Conservation (phyloP, 2,329 filamentous ascomycete species). For the Fusarium buharicum region DNA sequence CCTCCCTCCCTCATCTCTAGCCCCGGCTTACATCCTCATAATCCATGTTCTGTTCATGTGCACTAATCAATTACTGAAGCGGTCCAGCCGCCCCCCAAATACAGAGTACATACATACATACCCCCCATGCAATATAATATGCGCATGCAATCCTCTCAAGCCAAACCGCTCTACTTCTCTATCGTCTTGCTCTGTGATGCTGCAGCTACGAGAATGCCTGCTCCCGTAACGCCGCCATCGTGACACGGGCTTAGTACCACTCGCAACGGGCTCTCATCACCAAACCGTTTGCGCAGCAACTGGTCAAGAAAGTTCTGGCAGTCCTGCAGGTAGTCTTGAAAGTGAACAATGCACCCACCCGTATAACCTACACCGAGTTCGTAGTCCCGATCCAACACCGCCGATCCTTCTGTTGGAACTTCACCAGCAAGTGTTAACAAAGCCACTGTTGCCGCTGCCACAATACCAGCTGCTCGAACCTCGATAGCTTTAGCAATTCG, state of each 20-base stretch:
- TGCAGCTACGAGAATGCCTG: constrained; percentile 67
- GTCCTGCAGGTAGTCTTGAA: constrained; percentile 76
- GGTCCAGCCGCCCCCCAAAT: constrained; percentile 34
- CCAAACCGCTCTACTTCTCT: constrained; percentile 41
- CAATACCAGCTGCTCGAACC: constrained; percentile 75
- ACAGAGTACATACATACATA: background rate
- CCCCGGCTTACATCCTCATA: constrained; percentile 25
- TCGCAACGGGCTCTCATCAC: constrained; percentile 50
- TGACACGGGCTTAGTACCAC: constrained; percentile 67
- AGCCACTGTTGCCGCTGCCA: constrained; percentile 77
- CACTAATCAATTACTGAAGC: constrained; percentile 33
- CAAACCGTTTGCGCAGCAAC: constrained; percentile 53
- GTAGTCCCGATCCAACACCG: constrained; percentile 40
- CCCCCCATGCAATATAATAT: constrained; percentile 4
- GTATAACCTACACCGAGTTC: constrained; percentile 83
- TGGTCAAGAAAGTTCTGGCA: constrained; percentile 75
- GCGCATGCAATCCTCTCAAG: constrained; percentile 27
- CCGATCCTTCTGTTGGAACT: constrained; percentile 56
- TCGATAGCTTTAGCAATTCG: constrained; percentile 77
- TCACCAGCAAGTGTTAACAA: constrained; percentile 76
- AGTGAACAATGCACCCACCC: constrained; percentile 82
- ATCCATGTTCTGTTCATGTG: constrained; percentile 11
- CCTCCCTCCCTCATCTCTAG: constrained; percentile 22
- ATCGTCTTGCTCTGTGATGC: constrained; percentile 52
- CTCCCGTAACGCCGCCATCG: constrained; percentile 70